Conservation (phyloP, 2,329 filamentous ascomycete species). For the Epicoccum sorghinum region DNA sequence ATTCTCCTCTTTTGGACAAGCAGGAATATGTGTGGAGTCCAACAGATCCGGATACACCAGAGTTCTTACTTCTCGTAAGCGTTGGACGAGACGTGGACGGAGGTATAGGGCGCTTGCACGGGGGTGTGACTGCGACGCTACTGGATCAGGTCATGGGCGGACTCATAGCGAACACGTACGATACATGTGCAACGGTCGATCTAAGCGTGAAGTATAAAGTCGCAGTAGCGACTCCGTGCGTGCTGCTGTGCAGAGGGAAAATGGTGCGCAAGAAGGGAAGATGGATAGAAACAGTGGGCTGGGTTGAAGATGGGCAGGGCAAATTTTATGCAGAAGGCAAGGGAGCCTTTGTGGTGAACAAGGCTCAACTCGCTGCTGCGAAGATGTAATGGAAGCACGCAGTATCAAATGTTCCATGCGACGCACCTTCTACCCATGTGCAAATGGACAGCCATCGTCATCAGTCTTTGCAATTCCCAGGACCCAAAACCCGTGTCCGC, state of each 20-base stretch:
- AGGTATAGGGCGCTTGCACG: constrained; percentile 28
- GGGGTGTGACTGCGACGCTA: constrained; percentile 32
- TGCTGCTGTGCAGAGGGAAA: constrained; percentile 28
- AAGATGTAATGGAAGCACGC: no score
- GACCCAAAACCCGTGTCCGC: no score
- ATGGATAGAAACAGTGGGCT: constrained; percentile 29
- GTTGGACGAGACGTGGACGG: constrained; percentile 31
- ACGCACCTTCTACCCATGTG: no score
- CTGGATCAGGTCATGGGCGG: constrained; percentile 38
- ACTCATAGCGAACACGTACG: constrained; percentile 22
- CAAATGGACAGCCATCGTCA: no score
- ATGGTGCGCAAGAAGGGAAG: constrained; percentile 30
- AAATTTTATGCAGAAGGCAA: constrained; percentile 30
- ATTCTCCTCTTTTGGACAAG: constrained; percentile 10
- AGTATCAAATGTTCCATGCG: no score
- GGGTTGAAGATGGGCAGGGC: constrained; percentile 30
- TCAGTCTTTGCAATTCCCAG: no score
- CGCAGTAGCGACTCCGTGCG: constrained; percentile 27
- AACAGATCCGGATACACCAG: constrained; percentile 22
- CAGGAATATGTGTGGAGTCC: constrained; percentile 20
- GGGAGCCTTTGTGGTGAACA: constrained; percentile 29
- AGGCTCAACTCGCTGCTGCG: not conserved
- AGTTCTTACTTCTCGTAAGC: constrained; percentile 28
- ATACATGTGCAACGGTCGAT: constrained; percentile 27
- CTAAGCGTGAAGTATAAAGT: constrained; percentile 34